Percentiles rank a stretch among this genome's conserved stretches.
Evolutionary conservation across 331 rosid species (phyloP).

Genomic region (Saraca asoca): DNA sequence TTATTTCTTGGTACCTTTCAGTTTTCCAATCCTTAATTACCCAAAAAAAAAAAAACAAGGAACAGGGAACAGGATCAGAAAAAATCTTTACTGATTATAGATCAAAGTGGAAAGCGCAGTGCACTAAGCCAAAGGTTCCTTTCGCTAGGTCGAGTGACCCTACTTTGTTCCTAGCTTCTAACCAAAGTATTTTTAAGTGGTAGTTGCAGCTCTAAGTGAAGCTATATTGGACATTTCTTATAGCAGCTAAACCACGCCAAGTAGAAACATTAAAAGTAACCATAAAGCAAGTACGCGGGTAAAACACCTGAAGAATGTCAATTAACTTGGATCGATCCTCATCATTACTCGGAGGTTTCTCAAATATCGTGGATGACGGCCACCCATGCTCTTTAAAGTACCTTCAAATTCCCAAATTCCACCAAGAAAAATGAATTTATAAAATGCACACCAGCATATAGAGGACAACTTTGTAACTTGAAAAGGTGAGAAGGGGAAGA

Average conservation of each 20-base stretch:
- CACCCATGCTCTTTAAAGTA: conserved; percentile 86
- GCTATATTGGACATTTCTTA: conserved; percentile 3
- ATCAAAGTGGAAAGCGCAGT: not conserved
- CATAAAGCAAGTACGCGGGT: not conserved
- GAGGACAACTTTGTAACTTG: not conserved
- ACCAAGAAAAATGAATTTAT: conserved; percentile 18
- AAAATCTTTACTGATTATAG: not conserved
- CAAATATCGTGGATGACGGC: conserved; percentile 75
- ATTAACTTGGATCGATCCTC: conserved; percentile 70
- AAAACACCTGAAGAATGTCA: conserved; percentile 60
- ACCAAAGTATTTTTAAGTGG: not conserved
- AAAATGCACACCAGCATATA: not conserved
- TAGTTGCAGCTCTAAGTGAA: not conserved
- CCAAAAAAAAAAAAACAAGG: conserved; percentile 36
- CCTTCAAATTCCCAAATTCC: conserved; percentile 47
- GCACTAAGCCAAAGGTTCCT: not conserved
- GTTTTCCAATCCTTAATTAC: conserved; percentile 91
- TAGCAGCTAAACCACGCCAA: conserved; percentile 10
- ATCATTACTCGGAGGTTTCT: conserved; percentile 66
- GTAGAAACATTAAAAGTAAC: not conserved
- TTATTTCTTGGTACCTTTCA: conserved; percentile 87
- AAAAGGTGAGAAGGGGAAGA: not conserved
- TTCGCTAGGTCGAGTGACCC: not conserved
- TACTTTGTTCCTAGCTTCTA: not conserved
- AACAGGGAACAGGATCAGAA: not conserved